Evolutionary conservation across 371 early-diverging fungal species (phyloP), one percentile per base, ranked within the genome.

Genomic region (Apophysomyces variabilis): DNA sequence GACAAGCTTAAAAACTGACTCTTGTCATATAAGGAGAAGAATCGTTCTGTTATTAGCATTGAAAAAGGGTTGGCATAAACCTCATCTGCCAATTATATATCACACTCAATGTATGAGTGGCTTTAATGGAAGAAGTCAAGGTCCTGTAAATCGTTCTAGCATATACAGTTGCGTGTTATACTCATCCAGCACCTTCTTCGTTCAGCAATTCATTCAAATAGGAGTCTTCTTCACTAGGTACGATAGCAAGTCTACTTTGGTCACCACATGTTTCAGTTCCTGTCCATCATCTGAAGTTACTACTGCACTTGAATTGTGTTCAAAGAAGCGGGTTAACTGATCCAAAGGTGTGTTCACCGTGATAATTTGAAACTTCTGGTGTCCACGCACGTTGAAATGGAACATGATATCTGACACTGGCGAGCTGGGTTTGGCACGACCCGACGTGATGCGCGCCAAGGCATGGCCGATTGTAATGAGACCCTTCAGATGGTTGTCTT

Each of bases 231-330:
- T 85, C 57, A 93, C 90, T 66, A 97, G 79, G 68, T 82, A 93
- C n/a, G 89, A 80, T 36, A 97, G 85, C 57, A 97, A 79, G 75
- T 97, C 97, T 56, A 95, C 92, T 76, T 95, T 95, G 68, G 96
- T 97, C 36, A 95, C 89, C n/a, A 97, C 93, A 62, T 93, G 92
- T 72, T 89, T 86, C 16, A 93, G 89, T 71, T 86, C 84, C 56
- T 85, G 77, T 62, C 87, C 81, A 43, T 75, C 68, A 9, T 47
- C 62, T 3, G 58, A 41, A 5, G 98, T 98, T 16, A 98, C 93
- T 39, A 96, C 82, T 36, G 95, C 98, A 16, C 91, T 86, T 41
- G 89, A 91, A 80, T 96, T 85, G 65, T 81, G 90, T 68, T 97
- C 96, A 76, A 98, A 97, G 85, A 97, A 98, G 41, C 81, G 76